phyloP scores from a whole-genome alignment of 768 basidiomycete species.

The Collybia mongolica region DNA sequence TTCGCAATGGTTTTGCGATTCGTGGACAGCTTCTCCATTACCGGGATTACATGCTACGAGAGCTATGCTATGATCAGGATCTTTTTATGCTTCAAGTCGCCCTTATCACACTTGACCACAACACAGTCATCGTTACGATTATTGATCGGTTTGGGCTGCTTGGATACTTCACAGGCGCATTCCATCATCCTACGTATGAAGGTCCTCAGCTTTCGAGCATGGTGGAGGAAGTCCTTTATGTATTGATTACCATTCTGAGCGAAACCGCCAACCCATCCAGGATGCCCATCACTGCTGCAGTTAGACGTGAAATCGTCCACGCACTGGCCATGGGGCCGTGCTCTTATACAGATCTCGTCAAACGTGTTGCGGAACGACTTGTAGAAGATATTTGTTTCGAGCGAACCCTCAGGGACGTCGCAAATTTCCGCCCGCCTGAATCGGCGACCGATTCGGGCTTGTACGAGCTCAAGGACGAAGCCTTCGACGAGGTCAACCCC shows the following conservation, averaged over 20 bases:
- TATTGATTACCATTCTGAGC: slow-evolving; percentile 82
- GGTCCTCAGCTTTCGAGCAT: slow-evolving; percentile 72
- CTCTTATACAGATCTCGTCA: slow-evolving; percentile 87
- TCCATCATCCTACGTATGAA: slow-evolving; percentile 63
- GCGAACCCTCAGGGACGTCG: slow-evolving; percentile 71
- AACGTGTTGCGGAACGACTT: slow-evolving; percentile 86
- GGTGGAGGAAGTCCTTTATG: slow-evolving; percentile 89
- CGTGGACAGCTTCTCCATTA: slow-evolving; percentile 95
- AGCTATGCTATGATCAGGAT: slow-evolving; percentile 96
- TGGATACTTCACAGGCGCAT: slow-evolving; percentile 74
- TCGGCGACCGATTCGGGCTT: slow-evolving; percentile 73
- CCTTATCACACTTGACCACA: slow-evolving; percentile 75
- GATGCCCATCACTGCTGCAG: slow-evolving; percentile 59
- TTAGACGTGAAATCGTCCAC: slow-evolving; percentile 87
- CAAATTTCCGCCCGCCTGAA: slow-evolving; percentile 82
- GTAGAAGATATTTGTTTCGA: slow-evolving; percentile 85
- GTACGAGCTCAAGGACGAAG: slow-evolving; percentile 87
- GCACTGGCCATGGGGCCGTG: slow-evolving; percentile 86
- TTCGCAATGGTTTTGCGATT: slow-evolving; percentile 94
- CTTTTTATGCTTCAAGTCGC: slow-evolving; percentile 79
- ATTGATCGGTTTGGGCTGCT: slow-evolving; percentile 87
- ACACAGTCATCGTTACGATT: slow-evolving; percentile 78
- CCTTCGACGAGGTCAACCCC: slow-evolving; percentile 86
- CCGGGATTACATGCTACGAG: slow-evolving; percentile 92
- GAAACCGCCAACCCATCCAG: slow-evolving; percentile 77